Evolutionary conservation across 768 basidiomycete genomes (phyloP), one percentile per base, ranked within the genome.

Genomic region (Pisolithus tinctorius): DNA sequence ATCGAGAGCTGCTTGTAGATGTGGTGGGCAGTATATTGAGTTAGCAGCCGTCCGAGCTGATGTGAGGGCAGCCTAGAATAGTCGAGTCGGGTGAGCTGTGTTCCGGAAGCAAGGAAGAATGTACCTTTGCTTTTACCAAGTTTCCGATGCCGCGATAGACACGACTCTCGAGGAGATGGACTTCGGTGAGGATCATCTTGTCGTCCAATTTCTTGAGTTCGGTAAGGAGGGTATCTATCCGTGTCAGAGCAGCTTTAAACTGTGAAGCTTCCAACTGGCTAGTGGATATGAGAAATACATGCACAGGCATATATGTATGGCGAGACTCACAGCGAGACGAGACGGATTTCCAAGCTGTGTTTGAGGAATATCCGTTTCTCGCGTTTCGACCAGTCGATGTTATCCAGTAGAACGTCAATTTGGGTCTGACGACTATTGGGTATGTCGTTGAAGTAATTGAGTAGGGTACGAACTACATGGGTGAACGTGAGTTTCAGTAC

Each of bases 141-240:
- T 98, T 98, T 20, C 85, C 85, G 50, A 92, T 81, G 1, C 90
- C 92, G 53, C 93, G 82, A 63, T 94, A 91, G 1, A 94, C 91
- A 41, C 92, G 73, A 51, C 89, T 90, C 70, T 99, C 95, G 37
- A 98, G 79, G 8, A 99, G 78, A 60, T 95, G 93, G 0, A 98
- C 93, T 65, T 98, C 95, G 3, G 94, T 97, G 29, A 99, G 77
- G 55, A 98, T 89, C 81, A 95, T 87, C 75, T 98, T 98, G 72
- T 98, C 96, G 66, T 99, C 95, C 26, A 99, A 74, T 25, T 85
- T 81, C 69, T 89, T 93, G 17, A 99, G 80, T 68, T 98, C 96
- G 1, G 85, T 85, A 31, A 98, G 76, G n/a, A 99, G 80, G 0
- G 76, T 74, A 54, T 94, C 93, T 55, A 97, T 93, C 46, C 92